Base-by-base conservation (phyloP, 805 yeast genomes). In the Cyberlindnera maritima region DNA sequence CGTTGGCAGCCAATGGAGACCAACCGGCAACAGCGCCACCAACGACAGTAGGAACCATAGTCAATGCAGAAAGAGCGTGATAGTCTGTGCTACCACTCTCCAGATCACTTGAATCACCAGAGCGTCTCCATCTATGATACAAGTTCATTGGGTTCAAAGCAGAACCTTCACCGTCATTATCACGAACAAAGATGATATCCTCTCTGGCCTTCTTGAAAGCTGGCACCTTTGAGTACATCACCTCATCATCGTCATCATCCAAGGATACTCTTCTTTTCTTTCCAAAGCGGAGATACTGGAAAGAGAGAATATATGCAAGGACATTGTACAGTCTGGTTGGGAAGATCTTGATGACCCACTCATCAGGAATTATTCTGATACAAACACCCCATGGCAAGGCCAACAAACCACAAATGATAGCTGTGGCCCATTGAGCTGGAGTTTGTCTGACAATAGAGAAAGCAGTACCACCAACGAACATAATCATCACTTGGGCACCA, bases 381-480 rank as follows among this genome's bases (percentile, higher is more conserved):
- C 90, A 21, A 17, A 74, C 63, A 46, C 97, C 98, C 38, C 80
- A 76, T 0, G 98, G 97, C 35, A 94, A 68, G 19, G 52, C 49
- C 33, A 48, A 21, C 49, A 48, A 42, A 39, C 52, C 52, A 45
- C 52, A 48, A 14, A 48, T 41, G 25, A 48, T 45, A 18, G 52
- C 48, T 31, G 47, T 42, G 18, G 79, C 94, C 99, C 99, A 95
- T 86, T 83, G 81, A 1, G 80, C 80, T 8, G 86, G 85, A 1
- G 96, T 85, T 67, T 87, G 95, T 52, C 84, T 76, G 2, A 79
- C 80, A 54, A 91, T 76, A 8, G 91, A 80, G 68, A 94, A 94
- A 0, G 99, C 97, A 36, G 92, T 87, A 46, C 99, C 99, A 45
- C 99, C 99, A 53, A 88, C 92, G 67, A 83, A 87, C 98, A 94